Base-by-base conservation (phyloP, 441 rosid species). In the Macaranga tanarius region DNA sequence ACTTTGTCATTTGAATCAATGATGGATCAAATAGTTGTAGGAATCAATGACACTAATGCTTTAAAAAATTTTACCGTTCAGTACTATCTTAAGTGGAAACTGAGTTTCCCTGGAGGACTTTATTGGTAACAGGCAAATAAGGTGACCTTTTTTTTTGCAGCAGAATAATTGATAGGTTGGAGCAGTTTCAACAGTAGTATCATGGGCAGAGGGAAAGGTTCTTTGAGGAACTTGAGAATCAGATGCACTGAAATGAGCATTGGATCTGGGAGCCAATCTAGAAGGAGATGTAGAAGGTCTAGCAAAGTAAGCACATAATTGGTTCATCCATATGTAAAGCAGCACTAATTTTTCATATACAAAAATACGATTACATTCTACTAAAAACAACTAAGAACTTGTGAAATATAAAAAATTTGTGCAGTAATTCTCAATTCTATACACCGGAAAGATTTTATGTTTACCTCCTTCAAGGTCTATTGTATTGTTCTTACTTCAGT, bases 81-180 rank as follows among this genome's bases (percentile, higher is more conserved):
- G 79, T 74, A 75, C 55, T 87, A 73, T 87, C 88, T 77, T 80
- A 84, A 67, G 73, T 66, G 50, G 79, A 77, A 75, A 42, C 47
- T 70, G 83, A 73, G 69, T 80, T 84, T 60, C 79, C 88, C 79
- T 74, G 86, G 62, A 83, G 73, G 68, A 69, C 82, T 48, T 86
- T 84, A 70, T 88, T 85, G 54, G 50, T 40, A 58, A 82, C 71
- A 78, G 79, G 62, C 68, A 63, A 72, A 83, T 90, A 78, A 70
- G 97, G 93, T 71, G 93, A 86, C 83, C 95, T 88, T 58, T 86
- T 93, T 80, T 83, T 89, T 89, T 55, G 89, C 68, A 75, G 79
- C 88, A 47, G 86, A 59, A 62, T 78, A 83, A 74, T 61, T 61
- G 70, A 70, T 54, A 51, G 74, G 65, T 72, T 6, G 74, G 71